phyloP scores from a whole-genome alignment of 2,329 filamentous ascomycete genomes.

The Hymenoscyphus infarciens region DNA sequence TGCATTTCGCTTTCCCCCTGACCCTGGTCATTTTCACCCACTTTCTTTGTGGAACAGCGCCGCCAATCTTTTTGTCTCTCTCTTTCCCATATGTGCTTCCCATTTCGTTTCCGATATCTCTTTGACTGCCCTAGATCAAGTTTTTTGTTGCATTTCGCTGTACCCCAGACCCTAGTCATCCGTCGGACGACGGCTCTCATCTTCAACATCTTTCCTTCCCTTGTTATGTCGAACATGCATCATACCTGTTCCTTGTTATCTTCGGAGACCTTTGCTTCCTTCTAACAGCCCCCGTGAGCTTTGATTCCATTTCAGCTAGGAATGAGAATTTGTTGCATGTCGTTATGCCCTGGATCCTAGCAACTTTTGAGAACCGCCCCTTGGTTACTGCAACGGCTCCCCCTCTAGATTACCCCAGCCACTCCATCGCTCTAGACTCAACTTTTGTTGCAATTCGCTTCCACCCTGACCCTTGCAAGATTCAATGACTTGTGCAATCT shows the following conservation, averaged over 20 bases:
- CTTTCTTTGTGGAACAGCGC: neutral
- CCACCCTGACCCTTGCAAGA: neutral
- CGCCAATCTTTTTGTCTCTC: neutral
- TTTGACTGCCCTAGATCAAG: too few relatives aligned
- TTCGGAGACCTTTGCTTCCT: neutral
- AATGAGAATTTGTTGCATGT: neutral
- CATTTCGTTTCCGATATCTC: too few relatives aligned
- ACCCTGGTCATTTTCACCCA: neutral
- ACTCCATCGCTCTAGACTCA: too few relatives aligned
- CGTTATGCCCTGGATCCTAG: too few relatives aligned
- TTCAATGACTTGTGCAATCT: neutral
- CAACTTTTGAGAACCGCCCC: too few relatives aligned
- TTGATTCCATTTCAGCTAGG: neutral
- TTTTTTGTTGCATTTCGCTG: neutral
- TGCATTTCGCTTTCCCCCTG: neutral
- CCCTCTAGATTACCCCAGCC: too few relatives aligned
- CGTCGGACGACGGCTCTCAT: neutral
- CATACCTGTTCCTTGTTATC: neutral
- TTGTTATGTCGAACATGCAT: neutral
- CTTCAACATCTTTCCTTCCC: neutral
- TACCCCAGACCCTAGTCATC: neutral
- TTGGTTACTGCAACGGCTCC: too few relatives aligned
- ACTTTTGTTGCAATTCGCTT: conserved; percentile 3
- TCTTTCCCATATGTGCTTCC: neutral
- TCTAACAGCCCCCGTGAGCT: neutral